phyloP scores from a whole-genome alignment of 768 basidiomycete genomes.

The Tulasnella sp. region DNA sequence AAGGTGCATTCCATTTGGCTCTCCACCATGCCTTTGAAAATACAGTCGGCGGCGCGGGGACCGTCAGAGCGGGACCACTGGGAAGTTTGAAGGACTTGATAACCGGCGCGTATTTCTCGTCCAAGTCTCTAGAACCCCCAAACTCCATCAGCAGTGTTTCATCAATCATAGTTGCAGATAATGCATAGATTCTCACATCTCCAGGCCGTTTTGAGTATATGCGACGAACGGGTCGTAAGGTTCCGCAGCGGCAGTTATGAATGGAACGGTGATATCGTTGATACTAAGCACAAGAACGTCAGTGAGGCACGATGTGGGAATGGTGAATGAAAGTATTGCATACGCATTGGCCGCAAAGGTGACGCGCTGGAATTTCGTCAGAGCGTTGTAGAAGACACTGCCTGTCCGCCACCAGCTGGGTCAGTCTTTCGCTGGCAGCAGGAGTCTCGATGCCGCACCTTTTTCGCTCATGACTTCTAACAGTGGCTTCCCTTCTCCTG shows the following conservation, averaged over 20 bases:
- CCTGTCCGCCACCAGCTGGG: slow-evolving; percentile 36
- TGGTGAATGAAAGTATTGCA: slow-evolving; percentile 27
- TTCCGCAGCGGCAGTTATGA: slow-evolving; percentile 68
- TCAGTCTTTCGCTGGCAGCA: background rate
- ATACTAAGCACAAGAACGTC: slow-evolving; percentile 11
- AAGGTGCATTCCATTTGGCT: slow-evolving; percentile 32
- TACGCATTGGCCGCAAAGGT: slow-evolving; percentile 77
- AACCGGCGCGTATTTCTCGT: slow-evolving; percentile 50
- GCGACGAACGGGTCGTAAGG: slow-evolving; percentile 56
- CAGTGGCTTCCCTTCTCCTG: slow-evolving; percentile 40
- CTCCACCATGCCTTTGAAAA: slow-evolving; percentile 44
- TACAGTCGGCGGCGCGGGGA: slow-evolving; percentile 31
- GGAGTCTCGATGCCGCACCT: slow-evolving; percentile 33
- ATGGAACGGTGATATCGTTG: slow-evolving; percentile 70
- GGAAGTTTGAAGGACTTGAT: slow-evolving; percentile 48
- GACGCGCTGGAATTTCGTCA: slow-evolving; percentile 57
- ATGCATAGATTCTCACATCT: slow-evolving; percentile 41
- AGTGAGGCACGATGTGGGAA: background rate
- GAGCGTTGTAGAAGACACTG: slow-evolving; percentile 64
- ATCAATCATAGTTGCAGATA: background rate
- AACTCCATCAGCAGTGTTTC: slow-evolving; percentile 6
- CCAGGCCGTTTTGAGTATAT: slow-evolving; percentile 47
- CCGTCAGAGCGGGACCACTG: slow-evolving; percentile 36
- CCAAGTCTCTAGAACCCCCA: slow-evolving; percentile 40
- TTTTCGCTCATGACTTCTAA: slow-evolving; percentile 77